Conservation (phyloP, 768 basidiomycete genomes). For the Hemileccinum rubropunctum region DNA sequence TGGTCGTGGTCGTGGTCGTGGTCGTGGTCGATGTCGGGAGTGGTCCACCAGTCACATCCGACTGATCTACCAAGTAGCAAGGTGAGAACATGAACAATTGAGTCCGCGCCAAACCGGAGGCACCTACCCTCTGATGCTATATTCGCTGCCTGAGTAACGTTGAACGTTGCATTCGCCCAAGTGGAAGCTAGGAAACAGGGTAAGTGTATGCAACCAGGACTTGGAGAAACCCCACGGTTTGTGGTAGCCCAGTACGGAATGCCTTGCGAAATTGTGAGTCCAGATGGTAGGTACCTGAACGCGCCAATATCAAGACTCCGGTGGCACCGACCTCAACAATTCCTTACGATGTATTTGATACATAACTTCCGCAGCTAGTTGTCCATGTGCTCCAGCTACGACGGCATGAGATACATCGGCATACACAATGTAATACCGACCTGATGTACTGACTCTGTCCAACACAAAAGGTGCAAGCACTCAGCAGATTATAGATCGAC, state of each 20-base stretch:
- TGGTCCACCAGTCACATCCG: slow-evolving; percentile 19
- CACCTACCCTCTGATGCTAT: slow-evolving; percentile 10
- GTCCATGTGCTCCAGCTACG: slow-evolving; percentile 24
- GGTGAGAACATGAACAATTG: not conserved
- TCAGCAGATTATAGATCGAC: slow-evolving; percentile 31
- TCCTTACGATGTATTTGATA: slow-evolving; percentile 20
- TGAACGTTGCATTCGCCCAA: slow-evolving; percentile 19
- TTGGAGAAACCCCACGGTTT: slow-evolving; percentile 16
- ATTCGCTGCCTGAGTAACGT: slow-evolving; percentile 6
- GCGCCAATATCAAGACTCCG: not conserved
- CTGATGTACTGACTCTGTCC: slow-evolving; percentile 10
- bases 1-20: too few relatives aligned
- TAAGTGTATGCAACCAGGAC: not conserved
- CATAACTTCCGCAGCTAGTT: slow-evolving; percentile 10
- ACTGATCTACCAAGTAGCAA: slow-evolving; percentile 1
- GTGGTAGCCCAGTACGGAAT: slow-evolving; percentile 25
- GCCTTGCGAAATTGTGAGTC: slow-evolving; percentile 5
- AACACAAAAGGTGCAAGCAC: slow-evolving; percentile 23
- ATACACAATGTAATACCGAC: slow-evolving; percentile 4
- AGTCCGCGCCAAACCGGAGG: not conserved
- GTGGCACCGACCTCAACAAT: not conserved
- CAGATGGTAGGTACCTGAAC: slow-evolving; percentile 24
- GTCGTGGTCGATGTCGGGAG: slow-evolving; percentile 3
- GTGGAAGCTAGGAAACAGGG: slow-evolving; percentile 11
- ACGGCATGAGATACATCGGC: slow-evolving; percentile 1